A percentile compares a stretch with the other conserved stretches of the same genome.
Evolutionary conservation across 495 filamentous ascomycete genomes (phyloP).

Genomic region (Penicillium cosmopolitanum): DNA sequence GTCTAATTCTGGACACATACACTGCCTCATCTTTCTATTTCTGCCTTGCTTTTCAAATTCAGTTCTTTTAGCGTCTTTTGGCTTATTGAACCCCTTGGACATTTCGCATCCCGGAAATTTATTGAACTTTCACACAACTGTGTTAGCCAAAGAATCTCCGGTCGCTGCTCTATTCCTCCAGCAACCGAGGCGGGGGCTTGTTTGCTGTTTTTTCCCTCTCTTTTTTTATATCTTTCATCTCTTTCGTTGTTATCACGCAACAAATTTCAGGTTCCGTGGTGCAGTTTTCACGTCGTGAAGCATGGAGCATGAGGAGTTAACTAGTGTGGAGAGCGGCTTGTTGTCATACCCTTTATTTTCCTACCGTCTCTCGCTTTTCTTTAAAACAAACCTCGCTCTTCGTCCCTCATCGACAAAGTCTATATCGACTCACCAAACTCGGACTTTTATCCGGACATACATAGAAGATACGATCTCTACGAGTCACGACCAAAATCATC

Average conservation of each 20-base stretch:
- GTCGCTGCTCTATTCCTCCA: background rate
- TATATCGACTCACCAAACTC: slow-evolving; percentile 22
- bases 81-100: slow-evolving; percentile 3
- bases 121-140: background rate
- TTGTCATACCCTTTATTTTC: slow-evolving; percentile 7
- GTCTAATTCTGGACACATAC: background rate
- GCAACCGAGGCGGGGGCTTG: slow-evolving; percentile 15
- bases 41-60: background rate
- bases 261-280: background rate
- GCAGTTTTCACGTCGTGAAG: background rate
- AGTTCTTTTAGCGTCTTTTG: slow-evolving; percentile 11
- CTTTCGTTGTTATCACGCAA: background rate
- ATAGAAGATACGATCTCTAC: slow-evolving; percentile 36
- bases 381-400: slow-evolving; percentile 1
- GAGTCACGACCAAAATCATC: slow-evolving; percentile 34
- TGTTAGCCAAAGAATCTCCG: background rate
- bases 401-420: slow-evolving; percentile 19
- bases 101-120: slow-evolving; percentile 7
- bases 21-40: background rate
- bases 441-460: slow-evolving; percentile 22
- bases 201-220: slow-evolving; percentile 4
- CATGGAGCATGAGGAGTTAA: slow-evolving; percentile 1
- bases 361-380: slow-evolving; percentile 11
- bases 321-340: slow-evolving; percentile 3
- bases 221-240: background rate